Evolutionary conservation across 2,329 filamentous ascomycete species (phyloP).

Genomic region (Fusarium sp.): DNA sequence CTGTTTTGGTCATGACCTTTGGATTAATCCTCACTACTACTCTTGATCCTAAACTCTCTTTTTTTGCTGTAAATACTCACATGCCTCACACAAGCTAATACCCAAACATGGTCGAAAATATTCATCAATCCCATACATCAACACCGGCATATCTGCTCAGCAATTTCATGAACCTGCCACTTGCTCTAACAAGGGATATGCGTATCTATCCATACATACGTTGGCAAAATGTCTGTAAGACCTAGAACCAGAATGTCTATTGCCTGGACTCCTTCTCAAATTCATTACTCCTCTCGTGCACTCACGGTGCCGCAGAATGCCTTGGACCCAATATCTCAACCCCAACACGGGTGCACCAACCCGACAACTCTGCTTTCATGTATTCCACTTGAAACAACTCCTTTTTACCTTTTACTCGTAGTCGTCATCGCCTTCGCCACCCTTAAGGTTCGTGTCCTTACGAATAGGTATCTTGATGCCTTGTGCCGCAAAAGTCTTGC

Average conservation of each 20-base stretch:
- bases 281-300: not conserved
- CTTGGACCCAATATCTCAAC: not conserved
- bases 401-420: constrained; percentile 40
- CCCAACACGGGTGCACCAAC: not conserved
- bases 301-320: constrained; percentile 8
- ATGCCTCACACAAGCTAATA: not conserved
- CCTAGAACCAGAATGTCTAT: not conserved
- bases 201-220: not conserved
- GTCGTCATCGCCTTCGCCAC: constrained; percentile 64
- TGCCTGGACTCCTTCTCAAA: not conserved
- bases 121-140: constrained; percentile 25
- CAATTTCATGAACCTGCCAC: constrained; percentile 5
- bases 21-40: not conserved
- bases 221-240: not conserved
- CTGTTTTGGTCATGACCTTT: not conserved
- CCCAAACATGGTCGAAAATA: not conserved
- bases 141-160: constrained; percentile 15
- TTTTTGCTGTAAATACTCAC: not conserved
- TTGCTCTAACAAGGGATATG: not conserved
- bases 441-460: constrained; percentile 75
- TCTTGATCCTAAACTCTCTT: constrained; percentile 9
- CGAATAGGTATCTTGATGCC: constrained; percentile 97
- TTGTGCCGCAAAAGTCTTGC: constrained; percentile 91
- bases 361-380: too few species aligned
- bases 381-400: not conserved